Evolutionary conservation across 352 stramenopile genomes (phyloP), one percentile per base, ranked within the genome.

Genomic region (Pythium phragmitis): DNA sequence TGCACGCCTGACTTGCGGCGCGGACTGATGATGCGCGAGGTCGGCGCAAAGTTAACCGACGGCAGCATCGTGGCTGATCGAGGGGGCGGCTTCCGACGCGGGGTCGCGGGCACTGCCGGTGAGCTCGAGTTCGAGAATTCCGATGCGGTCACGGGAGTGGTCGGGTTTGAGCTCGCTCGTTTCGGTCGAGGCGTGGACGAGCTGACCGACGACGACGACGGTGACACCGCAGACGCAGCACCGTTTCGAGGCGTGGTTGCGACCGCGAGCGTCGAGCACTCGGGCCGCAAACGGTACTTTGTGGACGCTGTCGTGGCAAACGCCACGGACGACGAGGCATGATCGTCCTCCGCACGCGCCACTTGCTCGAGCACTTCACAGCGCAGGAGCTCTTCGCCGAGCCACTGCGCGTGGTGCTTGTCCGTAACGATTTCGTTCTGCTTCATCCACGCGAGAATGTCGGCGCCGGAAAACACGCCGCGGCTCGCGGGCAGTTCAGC

Each of bases 341-440:
- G 34, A n/a, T 17, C 51, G 49, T 57, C 50, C 1, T 46, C 39
- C 19, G 39, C 39, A 19, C 17, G 13, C 39, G 5, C 17, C 0
- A 73, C 51, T 9, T 26, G 23, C 48, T 89, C 77, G 11, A 94
- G 57, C 23, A 83, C 78, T 1, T 79, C 79, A 37, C 81, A 84
- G 2, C 73, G 68, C 17, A 94, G 67, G 26, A 94, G 63, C 54
- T 94, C 85, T 45, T 76, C 75, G n/a, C 81, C 82, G 56, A 94
- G 80, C 81, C 83, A 92, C 2, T 84, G 62, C 1, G 83, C 85
- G 51, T 94, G 83, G 23, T 75, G 71, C 41, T 84, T 74, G 48
- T 94, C 74, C 16, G 77, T 76, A 30, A 92, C 82, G 37, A 92
- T 88, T 63, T 92, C 81, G 55, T 89, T 91, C 53, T 81, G 73